Percentiles rank a stretch among this genome's conserved stretches.
These are phyloP conservation scores for Monosporascus sp. DNA, from an alignment of 2,329 filamentous ascomycete genomes.

Conservation along the genomic window DNA sequence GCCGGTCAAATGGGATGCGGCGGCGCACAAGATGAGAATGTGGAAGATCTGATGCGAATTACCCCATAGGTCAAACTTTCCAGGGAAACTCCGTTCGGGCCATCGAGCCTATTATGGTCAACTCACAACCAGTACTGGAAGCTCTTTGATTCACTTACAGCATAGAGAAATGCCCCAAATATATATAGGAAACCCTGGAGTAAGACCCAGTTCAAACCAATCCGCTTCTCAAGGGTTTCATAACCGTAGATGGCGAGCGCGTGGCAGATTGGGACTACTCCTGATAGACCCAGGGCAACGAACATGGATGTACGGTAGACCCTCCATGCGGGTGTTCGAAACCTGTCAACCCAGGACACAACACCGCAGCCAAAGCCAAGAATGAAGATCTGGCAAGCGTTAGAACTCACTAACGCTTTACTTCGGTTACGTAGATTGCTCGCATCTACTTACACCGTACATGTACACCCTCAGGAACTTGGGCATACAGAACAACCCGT, in stretches of 20 bases:
- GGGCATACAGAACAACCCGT: conserved; percentile 72
- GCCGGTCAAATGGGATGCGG: conserved; percentile 73
- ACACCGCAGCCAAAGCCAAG: conserved; percentile 71
- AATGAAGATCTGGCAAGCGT: conserved; percentile 59
- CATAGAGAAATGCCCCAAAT: conserved; percentile 78
- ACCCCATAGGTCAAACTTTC: conserved; percentile 83
- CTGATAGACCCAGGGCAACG: conserved; percentile 77
- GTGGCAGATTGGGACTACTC: conserved; percentile 77
- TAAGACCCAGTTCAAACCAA: conserved; percentile 76
- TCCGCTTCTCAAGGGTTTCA: conserved; percentile 59
- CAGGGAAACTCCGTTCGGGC: conserved; percentile 75
- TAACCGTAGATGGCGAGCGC: conserved; percentile 65
- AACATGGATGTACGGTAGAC: conserved; percentile 88
- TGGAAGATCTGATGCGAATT: conserved; percentile 97
- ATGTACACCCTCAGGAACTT: conserved; percentile 66
- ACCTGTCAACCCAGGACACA: conserved; percentile 75
- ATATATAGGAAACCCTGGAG: conserved; percentile 82
- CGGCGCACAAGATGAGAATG: conserved; percentile 78
- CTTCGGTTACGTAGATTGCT: not conserved
- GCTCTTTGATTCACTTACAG: conserved; percentile 44
- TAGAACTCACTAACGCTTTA: not conserved
- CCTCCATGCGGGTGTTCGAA: conserved; percentile 77
- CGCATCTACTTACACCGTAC: conserved; percentile 54
- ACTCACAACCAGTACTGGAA: not conserved
- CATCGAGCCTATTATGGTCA: conserved; percentile 55